Percentiles rank a stretch among this genome's conserved stretches.
Conservation (phyloP, 2,329 filamentous ascomycete species). For the Capronia epimyces region DNA sequence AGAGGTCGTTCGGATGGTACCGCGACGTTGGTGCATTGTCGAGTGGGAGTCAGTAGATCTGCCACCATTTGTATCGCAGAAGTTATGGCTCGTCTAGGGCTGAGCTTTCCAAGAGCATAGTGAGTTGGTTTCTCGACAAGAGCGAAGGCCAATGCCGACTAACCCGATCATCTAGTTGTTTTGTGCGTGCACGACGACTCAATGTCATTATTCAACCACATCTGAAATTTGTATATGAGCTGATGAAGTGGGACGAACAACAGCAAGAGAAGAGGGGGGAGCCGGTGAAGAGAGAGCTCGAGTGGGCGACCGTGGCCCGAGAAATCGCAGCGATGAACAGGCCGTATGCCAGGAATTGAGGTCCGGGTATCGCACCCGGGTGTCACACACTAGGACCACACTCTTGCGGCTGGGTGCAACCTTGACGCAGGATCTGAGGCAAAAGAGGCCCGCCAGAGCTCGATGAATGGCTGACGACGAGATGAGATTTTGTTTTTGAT, state of each 20-base stretch:
- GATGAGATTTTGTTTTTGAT: not conserved
- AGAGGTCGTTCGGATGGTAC: constrained; percentile 69
- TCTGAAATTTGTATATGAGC: constrained; percentile 87
- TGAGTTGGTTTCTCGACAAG: constrained; percentile 36
- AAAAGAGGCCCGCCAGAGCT: not conserved
- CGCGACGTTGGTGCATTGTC: constrained; percentile 90
- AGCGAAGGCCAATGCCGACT: not conserved
- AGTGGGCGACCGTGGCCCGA: constrained; percentile 81
- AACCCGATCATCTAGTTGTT: constrained; percentile 56
- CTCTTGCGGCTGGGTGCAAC: not conserved
- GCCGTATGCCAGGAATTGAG: constrained; percentile 70
- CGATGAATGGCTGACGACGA: not conserved
- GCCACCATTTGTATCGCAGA: constrained; percentile 99
- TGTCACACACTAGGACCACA: not conserved
- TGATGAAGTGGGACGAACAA: constrained; percentile 90
- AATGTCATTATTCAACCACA: constrained; percentile 99
- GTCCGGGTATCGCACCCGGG: too few relatives aligned
- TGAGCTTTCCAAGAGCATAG: constrained; percentile 90
- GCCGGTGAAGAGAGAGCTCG: constrained; percentile 67
- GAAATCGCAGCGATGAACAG: constrained; percentile 96
- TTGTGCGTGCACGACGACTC: constrained; percentile 81
- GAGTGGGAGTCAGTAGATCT: constrained; percentile 89
- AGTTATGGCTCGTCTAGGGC: constrained; percentile 74
- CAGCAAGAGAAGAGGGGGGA: constrained; percentile 39
- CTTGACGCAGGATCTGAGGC: not conserved